Percentiles rank a stretch among this genome's conserved stretches.
Conservation (phyloP, 805 yeast species). For the Torulaspora franciscae region DNA sequence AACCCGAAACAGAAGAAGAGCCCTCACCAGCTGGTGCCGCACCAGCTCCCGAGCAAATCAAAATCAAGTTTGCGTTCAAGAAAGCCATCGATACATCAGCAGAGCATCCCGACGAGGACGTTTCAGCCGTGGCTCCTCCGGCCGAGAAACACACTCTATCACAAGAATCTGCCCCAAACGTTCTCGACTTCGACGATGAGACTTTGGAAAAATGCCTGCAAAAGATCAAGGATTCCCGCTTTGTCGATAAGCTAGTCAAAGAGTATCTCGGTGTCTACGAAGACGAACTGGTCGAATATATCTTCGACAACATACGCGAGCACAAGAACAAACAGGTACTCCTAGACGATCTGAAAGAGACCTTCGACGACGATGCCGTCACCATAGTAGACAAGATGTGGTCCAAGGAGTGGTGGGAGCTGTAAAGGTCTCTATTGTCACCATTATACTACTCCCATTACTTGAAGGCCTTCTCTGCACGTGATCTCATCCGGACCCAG, state of each 20-base stretch:
- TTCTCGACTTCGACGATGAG: conserved; percentile 10
- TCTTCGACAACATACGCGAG: conserved; percentile 28
- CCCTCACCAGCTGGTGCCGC: background rate
- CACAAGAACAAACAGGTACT: conserved; percentile 23
- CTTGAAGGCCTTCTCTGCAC: background rate
- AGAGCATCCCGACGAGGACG: background rate
- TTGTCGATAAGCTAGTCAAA: conserved; percentile 30
- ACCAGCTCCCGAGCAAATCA: conserved; percentile 13
- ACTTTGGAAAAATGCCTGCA: conserved; percentile 18
- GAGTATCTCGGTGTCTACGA: conserved; percentile 35
- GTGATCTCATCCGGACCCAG: background rate
- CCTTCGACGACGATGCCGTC: conserved; percentile 34
- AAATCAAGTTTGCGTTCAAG: conserved; percentile 28
- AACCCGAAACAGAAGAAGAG: background rate
- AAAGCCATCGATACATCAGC: conserved; percentile 21
- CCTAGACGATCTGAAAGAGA: conserved; percentile 29
- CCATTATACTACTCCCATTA: background rate
- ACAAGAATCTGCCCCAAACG: background rate
- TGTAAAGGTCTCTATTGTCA: background rate
- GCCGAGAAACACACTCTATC: background rate
- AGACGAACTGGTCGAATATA: conserved; percentile 32
- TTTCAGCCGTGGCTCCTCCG: background rate
- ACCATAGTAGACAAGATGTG: conserved; percentile 30
- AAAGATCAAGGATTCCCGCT: conserved; percentile 16
- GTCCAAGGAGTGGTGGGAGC: conserved; percentile 19